Base-by-base conservation (phyloP, 495 filamentous ascomycete genomes). In the Hypoxylon intermedium region DNA sequence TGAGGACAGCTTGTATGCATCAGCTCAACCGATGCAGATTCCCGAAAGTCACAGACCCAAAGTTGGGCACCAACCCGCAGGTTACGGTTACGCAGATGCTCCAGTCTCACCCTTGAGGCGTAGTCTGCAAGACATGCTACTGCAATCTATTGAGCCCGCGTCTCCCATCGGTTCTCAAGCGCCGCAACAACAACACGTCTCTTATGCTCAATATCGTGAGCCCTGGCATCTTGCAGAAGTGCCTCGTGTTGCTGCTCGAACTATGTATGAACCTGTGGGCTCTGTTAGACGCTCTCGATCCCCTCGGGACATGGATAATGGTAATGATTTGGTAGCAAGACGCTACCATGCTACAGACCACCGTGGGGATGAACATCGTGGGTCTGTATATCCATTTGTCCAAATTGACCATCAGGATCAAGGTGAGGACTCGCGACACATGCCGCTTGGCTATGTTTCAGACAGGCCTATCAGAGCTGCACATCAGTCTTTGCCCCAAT, bases 71-170 rank as follows among this genome's bases (percentile, higher is more conserved):
- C 54, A 48, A 18, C 44, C 44, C 31, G 41, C 58, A 13, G 36
- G 33, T 15, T 51, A 53, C 38, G 16, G 19, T 34, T 53, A 59
- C 19, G 34, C 58, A 30, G 49, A 58, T n/a, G 23, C 26, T 45
- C 44, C 61, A 38, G 16, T 68, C 15, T 61, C 61, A 33, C 58
- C 61, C 34, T 50, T 63, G 43, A 64, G 59, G 53, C 13, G 59
- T 41, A 52, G 59, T 19, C 58, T 71, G 20, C 62, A 71, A 44
- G 68, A 71, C 58, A 60, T 69, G 68, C 15, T 69, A 9, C 21
- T 71, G 19, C 65, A 55, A 47, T 71, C 68, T 47, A 63, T 71
- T 63, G 68, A 71, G 42, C 62, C 68, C 50, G 34, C 53, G 18
- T 71, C 68, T 26, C 68, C 68, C 7, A 31, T 41, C 36, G 41